These are phyloP conservation scores for Physaria fendleri DNA, from an alignment of 345 rosid species.

Conservation along the genomic window DNA sequence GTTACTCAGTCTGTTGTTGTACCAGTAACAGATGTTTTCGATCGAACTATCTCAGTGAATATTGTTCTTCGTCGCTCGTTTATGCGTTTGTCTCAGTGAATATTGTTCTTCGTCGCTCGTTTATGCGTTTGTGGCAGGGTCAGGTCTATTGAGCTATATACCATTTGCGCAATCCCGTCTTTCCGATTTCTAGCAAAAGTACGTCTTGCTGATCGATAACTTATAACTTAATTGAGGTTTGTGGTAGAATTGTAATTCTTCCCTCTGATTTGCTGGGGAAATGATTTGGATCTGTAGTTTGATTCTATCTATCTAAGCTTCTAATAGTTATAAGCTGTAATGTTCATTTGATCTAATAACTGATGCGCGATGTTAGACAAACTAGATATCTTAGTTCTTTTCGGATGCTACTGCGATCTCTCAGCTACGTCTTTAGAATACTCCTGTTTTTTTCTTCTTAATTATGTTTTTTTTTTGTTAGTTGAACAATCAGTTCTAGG, in stretches of 20 bases:
- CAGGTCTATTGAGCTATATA: not conserved
- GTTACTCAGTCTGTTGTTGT: not conserved
- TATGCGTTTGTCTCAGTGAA: not conserved
- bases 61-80: not conserved
- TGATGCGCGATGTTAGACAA: not conserved
- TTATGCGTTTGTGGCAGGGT: not conserved
- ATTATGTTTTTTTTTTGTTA: not conserved
- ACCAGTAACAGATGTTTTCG: not conserved
- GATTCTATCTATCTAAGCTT: not conserved
- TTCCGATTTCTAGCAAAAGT: not conserved
- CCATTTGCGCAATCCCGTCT: not conserved
- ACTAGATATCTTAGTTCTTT: not conserved
- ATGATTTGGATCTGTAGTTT: conserved; percentile 13
- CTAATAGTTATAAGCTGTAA: not conserved
- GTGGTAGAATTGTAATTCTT: not conserved
- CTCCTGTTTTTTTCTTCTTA: not conserved
- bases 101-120: not conserved
- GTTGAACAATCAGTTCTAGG: not conserved
- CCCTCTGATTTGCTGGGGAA: not conserved
- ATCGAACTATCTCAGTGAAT: not conserved
- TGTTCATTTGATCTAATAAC: not conserved
- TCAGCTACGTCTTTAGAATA: not conserved
- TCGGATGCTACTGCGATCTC: not conserved
- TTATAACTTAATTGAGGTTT: not conserved
- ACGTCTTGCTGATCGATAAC: not conserved